phyloP scores from a whole-genome alignment of 2,329 filamentous ascomycete genomes.

The Calonectria naviculata region DNA sequence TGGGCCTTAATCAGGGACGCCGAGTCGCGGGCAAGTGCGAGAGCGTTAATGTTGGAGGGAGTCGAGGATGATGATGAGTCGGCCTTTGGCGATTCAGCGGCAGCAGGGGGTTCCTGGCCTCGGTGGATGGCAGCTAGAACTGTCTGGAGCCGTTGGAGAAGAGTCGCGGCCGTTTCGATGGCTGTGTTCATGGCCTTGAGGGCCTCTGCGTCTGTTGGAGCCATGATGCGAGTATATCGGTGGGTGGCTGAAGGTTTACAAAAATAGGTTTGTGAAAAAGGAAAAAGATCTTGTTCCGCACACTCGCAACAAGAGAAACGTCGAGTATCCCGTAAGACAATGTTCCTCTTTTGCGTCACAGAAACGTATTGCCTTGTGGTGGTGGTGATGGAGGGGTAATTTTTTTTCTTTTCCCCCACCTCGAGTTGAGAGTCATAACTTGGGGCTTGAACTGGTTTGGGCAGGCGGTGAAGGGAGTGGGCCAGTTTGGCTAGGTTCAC shows the following conservation, averaged over 20 bases:
- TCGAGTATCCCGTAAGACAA: neutral
- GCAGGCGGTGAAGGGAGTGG: slow-evolving; percentile 14
- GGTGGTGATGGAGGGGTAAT: slow-evolving; percentile 44
- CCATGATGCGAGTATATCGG: slow-evolving; percentile 29
- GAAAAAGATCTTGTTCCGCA: neutral
- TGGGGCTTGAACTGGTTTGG: slow-evolving; percentile 29
- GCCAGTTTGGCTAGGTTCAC: too few species aligned
- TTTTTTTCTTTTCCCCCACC: slow-evolving; percentile 23
- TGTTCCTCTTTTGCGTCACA: slow-evolving; percentile 14
- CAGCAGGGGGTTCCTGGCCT: slow-evolving; percentile 23
- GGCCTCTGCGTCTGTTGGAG: slow-evolving; percentile 38
- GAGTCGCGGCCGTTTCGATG: slow-evolving; percentile 48
- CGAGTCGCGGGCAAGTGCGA: slow-evolving; percentile 78
- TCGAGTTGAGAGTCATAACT: neutral
- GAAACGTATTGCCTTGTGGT: slow-evolving; percentile 16
- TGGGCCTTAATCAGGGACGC: slow-evolving; percentile 83
- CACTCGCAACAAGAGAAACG: neutral
- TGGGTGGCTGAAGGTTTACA: neutral
- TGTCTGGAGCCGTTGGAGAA: slow-evolving; percentile 56
- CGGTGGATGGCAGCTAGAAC: slow-evolving; percentile 53
- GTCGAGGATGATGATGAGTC: slow-evolving; percentile 24
- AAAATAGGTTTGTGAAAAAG: neutral
- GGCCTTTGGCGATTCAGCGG: neutral
- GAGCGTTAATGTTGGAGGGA: slow-evolving; percentile 59
- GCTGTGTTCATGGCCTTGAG: slow-evolving; percentile 52